phyloP scores from a whole-genome alignment of 108 stramenopile species.

The Aurantiochytrium sp. region DNA sequence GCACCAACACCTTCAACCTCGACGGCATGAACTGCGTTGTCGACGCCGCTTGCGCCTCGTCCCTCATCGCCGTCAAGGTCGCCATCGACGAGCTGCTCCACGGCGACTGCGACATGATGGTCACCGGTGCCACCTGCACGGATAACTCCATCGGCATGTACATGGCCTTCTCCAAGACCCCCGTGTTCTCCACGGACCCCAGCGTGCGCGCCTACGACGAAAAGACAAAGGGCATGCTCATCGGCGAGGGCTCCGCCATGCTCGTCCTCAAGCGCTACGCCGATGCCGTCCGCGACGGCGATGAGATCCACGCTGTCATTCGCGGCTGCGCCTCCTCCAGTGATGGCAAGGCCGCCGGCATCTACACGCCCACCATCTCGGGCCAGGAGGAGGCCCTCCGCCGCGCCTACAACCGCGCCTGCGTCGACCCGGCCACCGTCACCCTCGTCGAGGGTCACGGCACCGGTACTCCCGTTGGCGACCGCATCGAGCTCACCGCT shows the following conservation, averaged over 20 bases:
- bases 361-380: neutral
- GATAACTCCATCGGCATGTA: neutral
- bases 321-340: neutral
- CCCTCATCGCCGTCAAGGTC: neutral
- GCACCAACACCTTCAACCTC: neutral
- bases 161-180: slow-evolving; percentile 2
- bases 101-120: neutral
- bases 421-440: neutral
- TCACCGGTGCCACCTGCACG: neutral
- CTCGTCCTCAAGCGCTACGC: neutral
- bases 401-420: neutral
- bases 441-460: slow-evolving; percentile 19
- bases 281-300: neutral
- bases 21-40: neutral
- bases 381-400: slow-evolving; percentile 16
- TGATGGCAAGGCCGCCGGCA: neutral
- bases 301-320: neutral
- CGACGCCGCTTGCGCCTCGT: neutral
- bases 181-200: neutral
- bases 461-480: slow-evolving; percentile 20
- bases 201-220: neutral
- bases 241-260: neutral
- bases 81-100: neutral
- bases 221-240: neutral
- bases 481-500: slow-evolving; percentile 19